phyloP scores from a whole-genome alignment of 352 stramenopile genomes.

The Pythium insidiosum region DNA sequence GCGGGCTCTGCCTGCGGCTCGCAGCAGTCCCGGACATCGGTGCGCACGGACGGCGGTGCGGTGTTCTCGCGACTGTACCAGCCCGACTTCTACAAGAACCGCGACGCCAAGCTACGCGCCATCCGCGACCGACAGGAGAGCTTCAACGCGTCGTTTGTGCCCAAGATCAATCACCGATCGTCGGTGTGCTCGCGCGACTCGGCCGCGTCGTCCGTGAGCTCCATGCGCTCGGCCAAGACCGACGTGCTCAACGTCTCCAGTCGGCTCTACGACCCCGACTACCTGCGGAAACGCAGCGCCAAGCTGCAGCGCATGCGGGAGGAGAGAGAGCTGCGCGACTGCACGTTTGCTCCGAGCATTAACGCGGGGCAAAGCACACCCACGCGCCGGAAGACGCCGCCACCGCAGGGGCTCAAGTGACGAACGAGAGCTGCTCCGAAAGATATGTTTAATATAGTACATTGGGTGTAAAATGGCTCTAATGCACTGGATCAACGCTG shows the following conservation, averaged over 20 bases:
- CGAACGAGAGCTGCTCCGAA: too few species aligned
- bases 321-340: slow-evolving; percentile 75
- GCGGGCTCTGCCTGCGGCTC: slow-evolving; percentile 59
- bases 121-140: slow-evolving; percentile 62
- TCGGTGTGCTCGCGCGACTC: slow-evolving; percentile 65
- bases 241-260: slow-evolving; percentile 71
- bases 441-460: too few species aligned
- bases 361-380: too few species aligned
- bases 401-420: too few species aligned
- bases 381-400: too few species aligned
- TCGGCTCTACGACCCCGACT: slow-evolving; percentile 79
- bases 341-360: slow-evolving; percentile 68
- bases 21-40: slow-evolving; percentile 64
- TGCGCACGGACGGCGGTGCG: slow-evolving; percentile 66
- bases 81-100: slow-evolving; percentile 75
- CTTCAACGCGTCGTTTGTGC: slow-evolving; percentile 50
- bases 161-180: slow-evolving; percentile 35
- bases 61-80: slow-evolving; percentile 82
- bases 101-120: slow-evolving; percentile 55
- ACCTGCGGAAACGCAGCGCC: slow-evolving; percentile 70
- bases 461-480: too few species aligned
- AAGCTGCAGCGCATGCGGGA: slow-evolving; percentile 66
- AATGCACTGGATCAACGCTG: too few species aligned
- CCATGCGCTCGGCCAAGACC: slow-evolving; percentile 66
- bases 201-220: slow-evolving; percentile 43